Base-by-base conservation (phyloP, 2,329 filamentous ascomycete genomes). In the Alternaria gaisen region DNA sequence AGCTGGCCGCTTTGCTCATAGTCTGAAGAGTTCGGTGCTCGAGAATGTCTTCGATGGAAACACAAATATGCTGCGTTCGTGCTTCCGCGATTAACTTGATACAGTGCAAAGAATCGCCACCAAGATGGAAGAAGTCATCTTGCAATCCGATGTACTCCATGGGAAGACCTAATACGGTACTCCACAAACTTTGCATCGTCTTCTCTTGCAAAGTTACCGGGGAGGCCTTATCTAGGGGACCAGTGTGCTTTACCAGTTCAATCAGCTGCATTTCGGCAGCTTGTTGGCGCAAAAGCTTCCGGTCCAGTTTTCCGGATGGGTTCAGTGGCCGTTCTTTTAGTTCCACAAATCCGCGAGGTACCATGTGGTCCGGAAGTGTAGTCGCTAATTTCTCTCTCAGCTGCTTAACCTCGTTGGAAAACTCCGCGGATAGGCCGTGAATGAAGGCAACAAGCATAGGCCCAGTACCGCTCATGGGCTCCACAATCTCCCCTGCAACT, bases 41-140 rank as follows among this genome's bases (percentile, higher is more conserved):
- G 20, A 56, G 34, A 11, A 56, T 56, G 11, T 47, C 43, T 40
- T 48, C 42, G 18, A 56, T 56, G 11, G 43, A 48, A 18, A 56
- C 16, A 22, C 43, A n/a, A 28, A 47, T 42, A 26, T 48, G 20
- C 20, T 47, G 24, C 18, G 28, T 48, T 32, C 53, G 30, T 24
- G 53, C 53, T 47, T 56, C 42, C 18, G 53, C 43, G 16, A 56
- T 56, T 8, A 56, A 42, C 53, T 56, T 56, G 32, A 56, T 56
- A 20, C 53, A 56, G 24, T 56, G 53, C 12, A 56, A 22, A 30
- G 53, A 56, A 24, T 56, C 53, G 11, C 53, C 53, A 9, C 53
- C 53, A 11, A 56, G 32, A 18, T 47, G 34, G 14, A 56, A 56
- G 43, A 56, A 48, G 9, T 56, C 53, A 11, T 56, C 53, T 12